Evolutionary conservation across 176 grass and related monocot genomes (phyloP).

Genomic region (Zoysia japonica): DNA sequence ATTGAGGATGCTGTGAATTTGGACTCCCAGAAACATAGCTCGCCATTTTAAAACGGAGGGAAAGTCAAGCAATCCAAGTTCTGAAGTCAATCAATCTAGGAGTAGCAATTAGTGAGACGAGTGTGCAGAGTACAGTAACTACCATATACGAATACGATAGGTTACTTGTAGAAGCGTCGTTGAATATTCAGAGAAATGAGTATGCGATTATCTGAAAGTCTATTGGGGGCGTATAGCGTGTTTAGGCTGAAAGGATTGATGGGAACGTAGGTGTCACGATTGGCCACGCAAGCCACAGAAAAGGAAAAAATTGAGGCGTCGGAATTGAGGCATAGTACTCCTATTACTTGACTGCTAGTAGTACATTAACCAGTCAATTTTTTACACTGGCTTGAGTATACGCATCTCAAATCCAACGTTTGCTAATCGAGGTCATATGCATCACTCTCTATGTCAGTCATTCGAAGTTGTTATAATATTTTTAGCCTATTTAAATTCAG

Average conservation of each 20-base stretch:
- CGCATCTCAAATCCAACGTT: background rate
- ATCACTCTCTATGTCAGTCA: too few species aligned
- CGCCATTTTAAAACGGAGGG: too few species aligned
- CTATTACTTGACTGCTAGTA: background rate
- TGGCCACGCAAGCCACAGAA: background rate
- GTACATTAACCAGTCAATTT: background rate
- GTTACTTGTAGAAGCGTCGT: background rate
- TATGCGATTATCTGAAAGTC: background rate
- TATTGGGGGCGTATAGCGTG: conserved; percentile 23
- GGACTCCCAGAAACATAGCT: too few species aligned
- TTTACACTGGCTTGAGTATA: background rate
- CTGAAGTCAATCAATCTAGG: background rate
- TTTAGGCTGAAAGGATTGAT: conserved; percentile 11
- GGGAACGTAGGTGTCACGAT: background rate
- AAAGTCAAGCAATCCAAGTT: too few species aligned
- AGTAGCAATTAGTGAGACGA: conserved; percentile 27
- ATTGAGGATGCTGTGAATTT: too few species aligned
- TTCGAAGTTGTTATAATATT: too few species aligned
- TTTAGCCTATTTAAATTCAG: too few species aligned
- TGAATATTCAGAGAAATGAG: background rate
- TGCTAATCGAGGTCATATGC: too few species aligned
- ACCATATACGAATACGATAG: background rate
- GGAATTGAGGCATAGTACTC: background rate
- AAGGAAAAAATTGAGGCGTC: background rate
- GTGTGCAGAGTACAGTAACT: background rate